Base-by-base conservation (phyloP, 1,284 basidiomycete species). In the Phellopilus nigrolimitatus region DNA sequence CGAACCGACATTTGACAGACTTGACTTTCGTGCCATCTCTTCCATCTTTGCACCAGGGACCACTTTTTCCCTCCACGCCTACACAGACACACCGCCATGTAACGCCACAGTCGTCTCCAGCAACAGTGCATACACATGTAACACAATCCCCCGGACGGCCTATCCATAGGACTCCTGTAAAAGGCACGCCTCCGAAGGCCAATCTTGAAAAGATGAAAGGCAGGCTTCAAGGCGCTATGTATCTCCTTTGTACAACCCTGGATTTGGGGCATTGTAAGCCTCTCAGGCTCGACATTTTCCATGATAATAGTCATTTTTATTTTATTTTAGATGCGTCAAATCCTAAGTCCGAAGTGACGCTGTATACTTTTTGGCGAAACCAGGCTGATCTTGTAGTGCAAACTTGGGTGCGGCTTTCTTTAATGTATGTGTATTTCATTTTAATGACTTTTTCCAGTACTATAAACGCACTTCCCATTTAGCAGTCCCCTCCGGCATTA, bases 241-340 rank as follows among this genome's bases (percentile, higher is more conserved):
- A 77, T 59, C 62, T 88, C 2, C 69, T 74, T 4, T 70, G 74
- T 19, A 74, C 71, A 43, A 78, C 74, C 56, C 61, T 84, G 24
- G 75, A 86, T 54, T 79, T 80, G 45, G 74, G 74, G 38, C 74
- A 82, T 55, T 83, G 84, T 86, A 64, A 58, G 78, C 56, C 27
- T 49, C 34, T 37, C 48, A 37, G 10, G 39, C 45, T 22, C 8
- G 24, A 30, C 8, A 1, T n/a, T 28, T n/a, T 41, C 51, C 56
- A 49, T 46, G 43, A 49, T 47, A 55, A 38, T 55, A 17, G 36
- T 47, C 19, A 27, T 48, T 21, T 36, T 40, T 0, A 41, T 39
- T n/a, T n/a, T n/a, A n/a, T n/a, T n/a, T 44, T 49, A 82, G 81
- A 75, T 58, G 60, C 60, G n/a, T 65, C 71, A n/a, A 60, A 66